phyloP scores from a whole-genome alignment of 805 yeast genomes.

The Wickerhamiella parazyma region DNA sequence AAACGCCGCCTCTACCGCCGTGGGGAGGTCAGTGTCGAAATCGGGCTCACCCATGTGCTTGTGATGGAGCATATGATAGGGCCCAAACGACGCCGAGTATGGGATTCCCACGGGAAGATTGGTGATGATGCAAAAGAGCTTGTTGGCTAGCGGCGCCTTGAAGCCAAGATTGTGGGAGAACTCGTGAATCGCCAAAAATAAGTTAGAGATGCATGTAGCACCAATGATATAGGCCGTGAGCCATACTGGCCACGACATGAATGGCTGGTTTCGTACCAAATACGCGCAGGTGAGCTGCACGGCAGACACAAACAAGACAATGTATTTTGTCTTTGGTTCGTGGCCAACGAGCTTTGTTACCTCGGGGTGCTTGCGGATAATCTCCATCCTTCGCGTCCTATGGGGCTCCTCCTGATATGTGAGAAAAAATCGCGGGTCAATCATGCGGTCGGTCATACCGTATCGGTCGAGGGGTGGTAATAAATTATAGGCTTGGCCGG shows the following conservation, averaged over 20 bases:
- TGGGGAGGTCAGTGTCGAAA: slow-evolving; percentile 81
- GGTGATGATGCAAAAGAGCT: slow-evolving; percentile 59
- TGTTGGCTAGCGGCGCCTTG: slow-evolving; percentile 63
- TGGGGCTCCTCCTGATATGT: slow-evolving; percentile 76
- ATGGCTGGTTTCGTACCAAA: slow-evolving; percentile 40
- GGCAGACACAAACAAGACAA: slow-evolving; percentile 48
- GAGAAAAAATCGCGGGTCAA: slow-evolving; percentile 47
- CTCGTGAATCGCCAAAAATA: slow-evolving; percentile 81
- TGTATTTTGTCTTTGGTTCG: slow-evolving; percentile 75
- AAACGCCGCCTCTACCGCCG: slow-evolving; percentile 57
- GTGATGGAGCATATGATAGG: slow-evolving; percentile 85
- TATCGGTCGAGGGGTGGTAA: not conserved
- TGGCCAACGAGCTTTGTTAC: slow-evolving; percentile 70
- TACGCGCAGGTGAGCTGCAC: slow-evolving; percentile 59
- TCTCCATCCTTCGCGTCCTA: slow-evolving; percentile 54
- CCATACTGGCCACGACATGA: slow-evolving; percentile 42
- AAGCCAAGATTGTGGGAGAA: slow-evolving; percentile 74
- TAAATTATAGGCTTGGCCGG: not conserved
- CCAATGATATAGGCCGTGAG: slow-evolving; percentile 63
- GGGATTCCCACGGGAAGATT: slow-evolving; percentile 86
- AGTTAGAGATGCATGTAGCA: slow-evolving; percentile 73
- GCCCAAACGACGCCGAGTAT: slow-evolving; percentile 75
- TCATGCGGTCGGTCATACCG: not conserved
- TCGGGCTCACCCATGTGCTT: slow-evolving; percentile 76
- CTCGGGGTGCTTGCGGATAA: slow-evolving; percentile 63